Percentiles rank a stretch among this genome's conserved stretches.
These are phyloP conservation scores for Berkeleyomyces basicola DNA, from an alignment of 2,329 filamentous ascomycete species.

Conservation along the genomic window DNA sequence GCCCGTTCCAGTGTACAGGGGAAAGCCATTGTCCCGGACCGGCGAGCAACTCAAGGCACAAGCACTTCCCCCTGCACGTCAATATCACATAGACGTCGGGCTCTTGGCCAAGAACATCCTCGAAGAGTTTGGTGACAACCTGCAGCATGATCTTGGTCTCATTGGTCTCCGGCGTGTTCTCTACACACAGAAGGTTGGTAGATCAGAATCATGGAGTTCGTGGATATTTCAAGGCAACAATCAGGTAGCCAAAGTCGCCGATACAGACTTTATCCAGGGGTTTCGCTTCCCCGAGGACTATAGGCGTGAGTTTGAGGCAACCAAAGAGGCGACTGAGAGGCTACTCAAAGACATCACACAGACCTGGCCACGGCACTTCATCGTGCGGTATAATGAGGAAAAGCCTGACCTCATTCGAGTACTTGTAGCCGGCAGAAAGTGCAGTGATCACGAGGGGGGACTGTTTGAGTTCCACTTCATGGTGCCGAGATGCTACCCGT, in stretches of 20 bases:
- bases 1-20: background rate
- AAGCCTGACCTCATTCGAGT: background rate
- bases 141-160: background rate
- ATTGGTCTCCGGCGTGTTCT: background rate
- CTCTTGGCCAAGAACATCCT: background rate
- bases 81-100: background rate
- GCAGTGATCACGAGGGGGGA: background rate
- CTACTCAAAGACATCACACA: background rate
- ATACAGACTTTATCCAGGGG: background rate
- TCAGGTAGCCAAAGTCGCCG: background rate
- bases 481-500: background rate
- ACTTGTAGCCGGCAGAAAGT: background rate
- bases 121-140: background rate
- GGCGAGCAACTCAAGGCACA: background rate
- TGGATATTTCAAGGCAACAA: constrained; percentile 1
- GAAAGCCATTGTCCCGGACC: background rate
- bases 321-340: background rate
- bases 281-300: background rate
- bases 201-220: background rate
- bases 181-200: background rate
- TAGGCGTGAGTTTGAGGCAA: background rate
- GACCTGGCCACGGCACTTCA: background rate
- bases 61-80: background rate
- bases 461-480: constrained; percentile 2
- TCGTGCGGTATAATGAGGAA: background rate